Conservation (phyloP, 2,329 filamentous ascomycete species). For the Diaporthe sp. region DNA sequence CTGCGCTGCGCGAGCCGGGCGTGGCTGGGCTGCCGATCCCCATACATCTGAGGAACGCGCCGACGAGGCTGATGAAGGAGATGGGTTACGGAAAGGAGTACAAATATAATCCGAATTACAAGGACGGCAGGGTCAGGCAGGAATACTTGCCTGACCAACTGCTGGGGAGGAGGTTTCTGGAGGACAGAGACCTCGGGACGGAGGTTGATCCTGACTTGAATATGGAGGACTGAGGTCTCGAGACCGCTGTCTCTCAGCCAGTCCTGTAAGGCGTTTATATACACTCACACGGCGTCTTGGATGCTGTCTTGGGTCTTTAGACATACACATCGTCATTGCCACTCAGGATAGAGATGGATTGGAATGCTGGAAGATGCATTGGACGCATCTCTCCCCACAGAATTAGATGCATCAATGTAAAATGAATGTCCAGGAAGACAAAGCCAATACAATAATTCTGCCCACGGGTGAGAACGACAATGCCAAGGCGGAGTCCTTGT, state of each 20-base stretch:
- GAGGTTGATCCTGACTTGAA: slow-evolving; percentile 80
- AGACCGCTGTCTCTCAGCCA: neutral
- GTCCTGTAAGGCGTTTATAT: neutral
- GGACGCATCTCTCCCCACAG: neutral
- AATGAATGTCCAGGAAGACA: neutral
- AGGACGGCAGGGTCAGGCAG: slow-evolving; percentile 85
- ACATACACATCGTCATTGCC: neutral
- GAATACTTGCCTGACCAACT: slow-evolving; percentile 90
- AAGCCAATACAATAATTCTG: neutral
- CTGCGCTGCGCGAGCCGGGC: slow-evolving; percentile 85
- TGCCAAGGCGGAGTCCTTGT: too few species aligned
- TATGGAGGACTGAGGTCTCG: slow-evolving; percentile 50
- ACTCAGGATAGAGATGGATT: neutral
- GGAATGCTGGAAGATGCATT: neutral
- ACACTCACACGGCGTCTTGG: neutral
- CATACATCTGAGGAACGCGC: slow-evolving; percentile 90
- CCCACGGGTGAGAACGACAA: too few species aligned
- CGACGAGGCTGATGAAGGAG: slow-evolving; percentile 93
- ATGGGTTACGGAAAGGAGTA: slow-evolving; percentile 92
- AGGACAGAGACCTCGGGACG: slow-evolving; percentile 83
- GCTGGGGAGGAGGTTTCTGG: slow-evolving; percentile 79
- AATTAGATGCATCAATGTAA: neutral
- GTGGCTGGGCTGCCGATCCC: slow-evolving; percentile 87
- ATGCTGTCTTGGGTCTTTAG: neutral
- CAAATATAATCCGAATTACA: slow-evolving; percentile 96